Evolutionary conservation across 805 yeast species (phyloP).

Genomic region (Candida manassasensis): DNA sequence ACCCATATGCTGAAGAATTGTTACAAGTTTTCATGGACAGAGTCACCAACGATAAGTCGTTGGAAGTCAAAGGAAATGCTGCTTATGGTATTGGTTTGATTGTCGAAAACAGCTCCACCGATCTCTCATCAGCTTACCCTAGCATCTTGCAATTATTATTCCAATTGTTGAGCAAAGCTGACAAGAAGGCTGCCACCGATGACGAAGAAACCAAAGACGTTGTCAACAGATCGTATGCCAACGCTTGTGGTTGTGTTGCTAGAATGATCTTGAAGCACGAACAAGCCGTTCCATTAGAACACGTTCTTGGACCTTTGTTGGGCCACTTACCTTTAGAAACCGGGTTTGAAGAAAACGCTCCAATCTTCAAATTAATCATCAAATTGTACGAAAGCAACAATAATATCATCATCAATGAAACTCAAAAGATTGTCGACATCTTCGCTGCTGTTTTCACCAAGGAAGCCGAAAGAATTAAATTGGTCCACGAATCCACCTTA

Average conservation of each 20-base stretch:
- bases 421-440: constrained; percentile 60
- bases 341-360: constrained; percentile 89
- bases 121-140: constrained; percentile 60
- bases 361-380: constrained; percentile 75
- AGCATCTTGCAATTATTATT: constrained; percentile 69
- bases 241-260: constrained; percentile 96
- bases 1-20: constrained; percentile 67
- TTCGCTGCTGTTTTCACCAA: constrained; percentile 69
- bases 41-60: constrained; percentile 67
- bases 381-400: constrained; percentile 64
- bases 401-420: constrained; percentile 48
- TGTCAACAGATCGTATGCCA: constrained; percentile 80
- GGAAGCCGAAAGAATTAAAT: constrained; percentile 68
- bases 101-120: constrained; percentile 49
- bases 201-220: constrained; percentile 77
- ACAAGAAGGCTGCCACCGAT: constrained; percentile 44
- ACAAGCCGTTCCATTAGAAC: constrained; percentile 64
- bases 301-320: constrained; percentile 71
- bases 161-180: constrained; percentile 70
- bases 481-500: constrained; percentile 68
- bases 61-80: constrained; percentile 90
- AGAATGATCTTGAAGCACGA: constrained; percentile 78
- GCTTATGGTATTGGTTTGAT: constrained; percentile 93
- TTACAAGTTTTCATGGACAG: constrained; percentile 65
- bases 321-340: constrained; percentile 79